phyloP scores from a whole-genome alignment of 108 stramenopile species.

The Cylindrotheca closterium region DNA sequence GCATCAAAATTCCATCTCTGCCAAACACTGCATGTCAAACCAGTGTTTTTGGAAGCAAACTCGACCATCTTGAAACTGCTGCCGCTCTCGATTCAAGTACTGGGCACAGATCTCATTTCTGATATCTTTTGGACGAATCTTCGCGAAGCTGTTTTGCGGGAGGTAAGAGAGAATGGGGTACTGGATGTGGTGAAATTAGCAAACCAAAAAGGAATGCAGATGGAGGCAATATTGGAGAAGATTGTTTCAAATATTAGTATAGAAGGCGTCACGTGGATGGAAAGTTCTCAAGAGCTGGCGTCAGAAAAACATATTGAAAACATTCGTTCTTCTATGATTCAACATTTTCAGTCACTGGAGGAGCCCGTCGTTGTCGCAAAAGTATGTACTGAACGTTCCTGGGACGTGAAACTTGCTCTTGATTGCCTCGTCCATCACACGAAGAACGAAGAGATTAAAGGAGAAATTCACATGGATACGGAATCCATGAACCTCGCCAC shows the following conservation, averaged over 20 bases:
- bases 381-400: conserved; percentile 15
- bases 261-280: neutral
- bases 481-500: conserved; percentile 2
- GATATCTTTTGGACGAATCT: conserved; percentile 1
- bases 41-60: neutral
- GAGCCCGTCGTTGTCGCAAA: conserved; percentile 10
- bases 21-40: neutral
- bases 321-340: neutral
- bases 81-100: neutral
- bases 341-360: conserved; percentile 1
- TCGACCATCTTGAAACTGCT: neutral
- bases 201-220: neutral
- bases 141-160: neutral
- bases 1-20: neutral
- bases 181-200: neutral
- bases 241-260: conserved; percentile 1
- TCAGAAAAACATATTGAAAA: neutral
- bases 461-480: conserved; percentile 20
- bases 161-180: neutral
- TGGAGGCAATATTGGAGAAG: neutral
- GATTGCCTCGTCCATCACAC: conserved; percentile 9
- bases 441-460: conserved; percentile 6
- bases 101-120: conserved; percentile 6
- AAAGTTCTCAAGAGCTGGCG: conserved; percentile 1
- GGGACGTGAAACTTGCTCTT: conserved; percentile 20